A percentile compares a stretch with the other conserved stretches of the same genome.
Evolutionary conservation across 2,329 filamentous ascomycete species (phyloP).

Genomic region (Pleomassaria siparia): DNA sequence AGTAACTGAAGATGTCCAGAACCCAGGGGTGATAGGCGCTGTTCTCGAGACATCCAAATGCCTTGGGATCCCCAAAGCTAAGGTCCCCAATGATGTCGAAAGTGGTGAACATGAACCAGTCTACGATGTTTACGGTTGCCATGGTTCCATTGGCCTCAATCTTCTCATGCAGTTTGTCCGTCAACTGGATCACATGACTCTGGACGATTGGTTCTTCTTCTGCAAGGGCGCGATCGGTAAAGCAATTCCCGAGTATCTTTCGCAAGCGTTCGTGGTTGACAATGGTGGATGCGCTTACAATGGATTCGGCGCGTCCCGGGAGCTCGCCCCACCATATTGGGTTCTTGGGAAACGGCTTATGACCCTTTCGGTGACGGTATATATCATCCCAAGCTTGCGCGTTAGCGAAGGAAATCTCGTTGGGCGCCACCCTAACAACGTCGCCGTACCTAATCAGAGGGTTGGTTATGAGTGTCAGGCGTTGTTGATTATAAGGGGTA

Average conservation of each 20-base stretch:
- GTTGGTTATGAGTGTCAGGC: no score
- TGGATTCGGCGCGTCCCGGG: background rate
- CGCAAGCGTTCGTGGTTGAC: conserved; percentile 2
- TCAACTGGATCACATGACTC: background rate
- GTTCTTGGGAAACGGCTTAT: background rate
- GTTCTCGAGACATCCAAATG: conserved; percentile 22
- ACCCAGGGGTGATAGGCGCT: conserved; percentile 12
- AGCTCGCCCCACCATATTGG: conserved; percentile 1
- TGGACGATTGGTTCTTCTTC: background rate
- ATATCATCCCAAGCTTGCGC: conserved; percentile 9
- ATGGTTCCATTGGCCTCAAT: background rate
- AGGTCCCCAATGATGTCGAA: conserved; percentile 21
- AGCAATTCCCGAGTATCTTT: background rate
- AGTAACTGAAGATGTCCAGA: background rate
- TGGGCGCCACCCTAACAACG: conserved; percentile 5
- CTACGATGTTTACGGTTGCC: background rate
- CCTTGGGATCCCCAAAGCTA: conserved; percentile 19
- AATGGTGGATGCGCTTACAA: conserved; percentile 1
- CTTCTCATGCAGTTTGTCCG: background rate
- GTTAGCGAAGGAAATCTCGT: conserved; percentile 7
- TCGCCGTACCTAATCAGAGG: no score
- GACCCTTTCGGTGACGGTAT: conserved; percentile 1
- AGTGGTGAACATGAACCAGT: conserved; percentile 4
- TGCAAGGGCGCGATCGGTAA: background rate
- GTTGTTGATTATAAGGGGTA: no score